phyloP scores from a whole-genome alignment of 2,329 filamentous ascomycete species.

The Chrysosporium queenslandicum region DNA sequence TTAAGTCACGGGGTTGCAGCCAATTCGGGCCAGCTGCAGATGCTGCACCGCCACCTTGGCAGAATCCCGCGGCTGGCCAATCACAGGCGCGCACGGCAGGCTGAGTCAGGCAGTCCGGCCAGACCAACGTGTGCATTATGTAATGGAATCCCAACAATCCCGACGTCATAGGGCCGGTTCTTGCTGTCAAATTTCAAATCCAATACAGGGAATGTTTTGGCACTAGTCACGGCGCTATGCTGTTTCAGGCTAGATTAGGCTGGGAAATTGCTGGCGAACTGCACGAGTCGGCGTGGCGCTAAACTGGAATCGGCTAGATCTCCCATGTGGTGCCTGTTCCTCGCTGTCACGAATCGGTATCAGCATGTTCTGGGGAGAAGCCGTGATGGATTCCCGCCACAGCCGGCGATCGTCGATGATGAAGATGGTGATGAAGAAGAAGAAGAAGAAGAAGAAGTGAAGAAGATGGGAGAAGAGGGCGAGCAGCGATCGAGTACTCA shows the following conservation, averaged over 20 bases:
- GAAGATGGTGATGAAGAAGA: too few relatives aligned
- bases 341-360: neutral
- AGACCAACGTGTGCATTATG: neutral
- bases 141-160: neutral
- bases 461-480: too few relatives aligned
- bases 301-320: neutral
- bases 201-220: neutral
- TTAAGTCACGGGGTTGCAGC: conserved; percentile 6
- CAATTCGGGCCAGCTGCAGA: neutral
- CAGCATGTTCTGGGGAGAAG: neutral
- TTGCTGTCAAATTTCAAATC: conserved; percentile 8
- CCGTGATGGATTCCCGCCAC: conserved; percentile 12
- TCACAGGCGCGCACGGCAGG: neutral
- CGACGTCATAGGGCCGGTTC: neutral
- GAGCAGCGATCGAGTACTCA: too few relatives aligned
- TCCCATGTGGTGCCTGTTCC: neutral
- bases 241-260: neutral
- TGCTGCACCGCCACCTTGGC: conserved; percentile 8
- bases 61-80: neutral
- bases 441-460: too few relatives aligned
- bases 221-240: neutral
- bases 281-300: neutral
- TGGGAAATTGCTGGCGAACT: neutral
- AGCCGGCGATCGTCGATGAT: conserved; percentile 9
- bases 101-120: conserved; percentile 6